Conservation (phyloP, 1,284 basidiomycete species). For the Spongiforma sp. region DNA sequence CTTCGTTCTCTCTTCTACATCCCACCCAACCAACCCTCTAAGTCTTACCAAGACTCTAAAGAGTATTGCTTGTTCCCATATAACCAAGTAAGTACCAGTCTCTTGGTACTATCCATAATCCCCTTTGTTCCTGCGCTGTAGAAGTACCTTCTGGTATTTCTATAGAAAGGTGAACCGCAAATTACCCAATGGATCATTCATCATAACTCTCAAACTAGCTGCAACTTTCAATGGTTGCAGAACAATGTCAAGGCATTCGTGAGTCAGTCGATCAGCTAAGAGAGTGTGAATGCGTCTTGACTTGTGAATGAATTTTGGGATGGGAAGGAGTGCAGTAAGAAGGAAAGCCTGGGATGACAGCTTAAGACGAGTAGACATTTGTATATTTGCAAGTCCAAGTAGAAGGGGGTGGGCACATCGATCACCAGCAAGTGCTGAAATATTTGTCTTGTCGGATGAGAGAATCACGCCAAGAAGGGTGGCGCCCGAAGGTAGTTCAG, state of each 20-base stretch:
- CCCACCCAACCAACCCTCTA: too few species aligned
- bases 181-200: neutral
- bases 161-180: too few species aligned
- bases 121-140: too few species aligned
- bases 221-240: neutral
- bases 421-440: neutral
- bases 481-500: neutral
- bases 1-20: too few species aligned
- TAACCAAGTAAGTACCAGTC: too few species aligned
- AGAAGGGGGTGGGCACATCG: neutral
- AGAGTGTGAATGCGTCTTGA: neutral
- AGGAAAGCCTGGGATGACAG: neutral
- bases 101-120: too few species aligned
- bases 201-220: neutral
- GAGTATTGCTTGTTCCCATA: too few species aligned
- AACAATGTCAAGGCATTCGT: neutral
- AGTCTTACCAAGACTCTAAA: too few species aligned
- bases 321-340: neutral
- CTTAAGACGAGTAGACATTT: neutral
- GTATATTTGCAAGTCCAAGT: neutral
- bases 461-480: neutral
- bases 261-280: neutral
- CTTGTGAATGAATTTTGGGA: neutral
- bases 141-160: too few species aligned
- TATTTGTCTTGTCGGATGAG: neutral